phyloP scores from a whole-genome alignment of 176 grass and related monocot genomes.

The Eremochloa ophiuroides region DNA sequence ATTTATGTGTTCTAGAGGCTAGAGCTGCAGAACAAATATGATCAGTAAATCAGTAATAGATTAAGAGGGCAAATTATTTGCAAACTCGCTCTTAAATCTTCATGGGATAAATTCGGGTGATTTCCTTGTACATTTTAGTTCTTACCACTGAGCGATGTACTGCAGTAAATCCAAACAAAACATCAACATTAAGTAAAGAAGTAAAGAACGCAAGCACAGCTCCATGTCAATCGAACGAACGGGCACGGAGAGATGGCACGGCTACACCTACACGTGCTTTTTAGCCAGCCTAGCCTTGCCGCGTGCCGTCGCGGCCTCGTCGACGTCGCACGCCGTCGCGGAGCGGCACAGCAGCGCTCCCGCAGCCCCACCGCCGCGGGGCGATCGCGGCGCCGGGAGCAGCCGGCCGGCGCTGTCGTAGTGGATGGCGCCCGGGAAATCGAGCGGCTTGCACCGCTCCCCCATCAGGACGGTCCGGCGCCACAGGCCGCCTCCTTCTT shows the following conservation, averaged over 20 bases:
- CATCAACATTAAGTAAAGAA: neutral
- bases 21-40: neutral
- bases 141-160: neutral
- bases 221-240: neutral
- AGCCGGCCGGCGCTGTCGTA: constrained; percentile 44
- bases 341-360: constrained; percentile 18
- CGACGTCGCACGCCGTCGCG: neutral
- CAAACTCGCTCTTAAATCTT: neutral
- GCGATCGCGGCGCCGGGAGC: neutral
- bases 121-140: neutral
- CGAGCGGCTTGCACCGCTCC: constrained; percentile 49
- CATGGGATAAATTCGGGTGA: neutral
- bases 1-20: neutral
- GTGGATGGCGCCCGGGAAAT: constrained; percentile 56
- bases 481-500: constrained; percentile 27
- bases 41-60: too few species aligned
- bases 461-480: constrained; percentile 58
- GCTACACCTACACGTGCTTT: neutral
- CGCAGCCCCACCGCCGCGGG: neutral
- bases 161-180: neutral
- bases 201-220: neutral
- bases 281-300: neutral
- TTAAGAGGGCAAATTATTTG: too few species aligned
- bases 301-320: neutral
- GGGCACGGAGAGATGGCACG: neutral